Percentiles rank a stretch among this genome's conserved stretches.
These are phyloP conservation scores for Globisporangium spinosum DNA, from an alignment of 352 stramenopile genomes.

Conservation along the genomic window DNA sequence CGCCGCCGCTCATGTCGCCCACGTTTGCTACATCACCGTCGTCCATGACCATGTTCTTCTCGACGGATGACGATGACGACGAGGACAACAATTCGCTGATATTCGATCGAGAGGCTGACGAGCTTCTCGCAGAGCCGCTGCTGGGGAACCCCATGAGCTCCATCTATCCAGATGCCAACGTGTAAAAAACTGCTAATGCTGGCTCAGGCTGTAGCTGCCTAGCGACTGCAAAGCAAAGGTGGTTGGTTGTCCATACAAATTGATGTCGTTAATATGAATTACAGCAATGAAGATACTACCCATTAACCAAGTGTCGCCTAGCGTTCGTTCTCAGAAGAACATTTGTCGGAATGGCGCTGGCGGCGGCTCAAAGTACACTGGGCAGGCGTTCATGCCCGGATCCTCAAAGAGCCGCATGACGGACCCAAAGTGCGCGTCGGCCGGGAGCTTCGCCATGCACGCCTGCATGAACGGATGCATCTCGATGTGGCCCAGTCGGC, in stretches of 20 bases:
- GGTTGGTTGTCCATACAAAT: not conserved
- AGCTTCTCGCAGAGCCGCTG: constrained; percentile 48
- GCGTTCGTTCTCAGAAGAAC: constrained; percentile 4
- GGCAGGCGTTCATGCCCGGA: not conserved
- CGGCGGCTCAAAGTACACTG: constrained; percentile 10
- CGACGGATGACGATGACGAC: constrained; percentile 47
- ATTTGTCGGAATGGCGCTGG: constrained; percentile 11
- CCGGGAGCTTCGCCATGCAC: constrained; percentile 25
- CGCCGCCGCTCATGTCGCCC: constrained; percentile 35
- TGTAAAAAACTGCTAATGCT: constrained; percentile 4
- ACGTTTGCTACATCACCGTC: constrained; percentile 38
- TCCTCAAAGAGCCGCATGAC: constrained; percentile 14
- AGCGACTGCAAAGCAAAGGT: not conserved
- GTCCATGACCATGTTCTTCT: constrained; percentile 47
- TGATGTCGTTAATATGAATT: not conserved
- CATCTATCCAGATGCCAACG: constrained; percentile 25
- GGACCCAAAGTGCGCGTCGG: constrained; percentile 19
- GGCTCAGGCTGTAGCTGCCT: not conserved
- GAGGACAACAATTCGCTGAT: constrained; percentile 11
- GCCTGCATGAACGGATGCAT: constrained; percentile 33
- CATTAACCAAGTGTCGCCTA: not conserved
- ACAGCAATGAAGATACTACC: not conserved
- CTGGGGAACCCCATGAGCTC: constrained; percentile 23
- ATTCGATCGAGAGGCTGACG: constrained; percentile 27
- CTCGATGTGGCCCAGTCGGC: constrained; percentile 30